Evolutionary conservation across 257 asterid genomes (phyloP).

Genomic region (Jacaranda copaia): DNA sequence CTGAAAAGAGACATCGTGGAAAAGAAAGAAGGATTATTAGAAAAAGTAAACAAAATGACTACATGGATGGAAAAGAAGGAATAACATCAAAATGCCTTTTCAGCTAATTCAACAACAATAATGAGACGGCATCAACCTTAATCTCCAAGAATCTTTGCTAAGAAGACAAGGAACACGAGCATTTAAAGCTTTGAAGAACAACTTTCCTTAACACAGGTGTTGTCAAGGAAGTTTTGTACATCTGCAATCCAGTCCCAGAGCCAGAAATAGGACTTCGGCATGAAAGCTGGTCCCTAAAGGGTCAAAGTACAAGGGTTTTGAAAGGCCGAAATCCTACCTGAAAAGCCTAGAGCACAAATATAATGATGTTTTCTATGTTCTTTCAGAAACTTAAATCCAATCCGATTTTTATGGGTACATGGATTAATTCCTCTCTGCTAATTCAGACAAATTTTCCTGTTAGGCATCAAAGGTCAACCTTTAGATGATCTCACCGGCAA

Average conservation of each 20-base stretch:
- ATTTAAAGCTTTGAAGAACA: background rate
- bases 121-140: background rate
- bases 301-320: background rate
- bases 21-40: background rate
- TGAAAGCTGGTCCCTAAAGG: background rate
- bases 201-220: too few species aligned
- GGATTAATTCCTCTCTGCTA: background rate
- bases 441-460: background rate
- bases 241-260: too few species aligned
- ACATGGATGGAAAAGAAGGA: background rate
- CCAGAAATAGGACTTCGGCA: background rate
- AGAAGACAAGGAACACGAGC: background rate
- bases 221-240: too few species aligned
- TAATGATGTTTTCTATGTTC: background rate
- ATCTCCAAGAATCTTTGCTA: background rate
- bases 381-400: background rate
- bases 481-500: background rate
- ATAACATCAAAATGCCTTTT: background rate
- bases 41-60: background rate
- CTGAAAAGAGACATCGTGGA: background rate
- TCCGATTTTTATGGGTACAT: background rate
- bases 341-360: background rate
- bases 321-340: background rate
- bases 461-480: background rate
- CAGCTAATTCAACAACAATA: constrained; percentile 9